These are phyloP conservation scores for Phytophthora tentaculata DNA, from an alignment of 352 stramenopile genomes.

Conservation along the genomic window DNA sequence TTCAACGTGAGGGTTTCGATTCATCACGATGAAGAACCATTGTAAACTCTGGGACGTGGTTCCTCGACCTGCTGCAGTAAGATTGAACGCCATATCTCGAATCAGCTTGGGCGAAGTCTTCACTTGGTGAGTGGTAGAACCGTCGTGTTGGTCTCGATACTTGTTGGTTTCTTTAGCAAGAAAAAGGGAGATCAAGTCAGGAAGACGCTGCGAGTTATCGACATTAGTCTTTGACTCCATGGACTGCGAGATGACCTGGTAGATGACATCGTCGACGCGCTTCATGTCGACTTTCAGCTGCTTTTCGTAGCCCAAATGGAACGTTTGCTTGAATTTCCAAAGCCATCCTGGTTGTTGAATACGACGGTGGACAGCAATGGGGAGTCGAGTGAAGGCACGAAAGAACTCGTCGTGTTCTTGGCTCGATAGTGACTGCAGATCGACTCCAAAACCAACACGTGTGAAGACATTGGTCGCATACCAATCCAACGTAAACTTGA, in stretches of 20 bases:
- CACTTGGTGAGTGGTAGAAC: constrained; percentile 14
- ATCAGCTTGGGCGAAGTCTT: constrained; percentile 49
- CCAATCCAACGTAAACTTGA: constrained; percentile 52
- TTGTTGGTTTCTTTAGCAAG: constrained; percentile 45
- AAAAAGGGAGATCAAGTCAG: constrained; percentile 52
- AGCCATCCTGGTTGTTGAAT: constrained; percentile 59
- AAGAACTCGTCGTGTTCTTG: constrained; percentile 45
- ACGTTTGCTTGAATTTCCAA: constrained; percentile 47
- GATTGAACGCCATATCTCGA: constrained; percentile 75
- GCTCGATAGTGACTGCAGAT: constrained; percentile 40
- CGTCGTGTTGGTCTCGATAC: constrained; percentile 27
- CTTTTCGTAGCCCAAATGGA: constrained; percentile 45
- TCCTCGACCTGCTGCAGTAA: constrained; percentile 75
- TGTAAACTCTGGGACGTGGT: constrained; percentile 67
- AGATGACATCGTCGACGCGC: constrained; percentile 47
- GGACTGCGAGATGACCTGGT: constrained; percentile 51
- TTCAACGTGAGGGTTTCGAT: constrained; percentile 54
- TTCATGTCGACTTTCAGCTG: constrained; percentile 43
- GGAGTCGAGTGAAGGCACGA: constrained; percentile 35
- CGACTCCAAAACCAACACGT: constrained; percentile 70
- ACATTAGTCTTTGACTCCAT: constrained; percentile 37
- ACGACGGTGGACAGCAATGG: constrained; percentile 40
- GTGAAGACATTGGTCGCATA: constrained; percentile 76
- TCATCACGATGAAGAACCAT: constrained; percentile 83
- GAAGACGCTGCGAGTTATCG: constrained; percentile 5